Base-by-base conservation (phyloP, 257 asterid genomes). In the Nicotiana obtusifolia region DNA sequence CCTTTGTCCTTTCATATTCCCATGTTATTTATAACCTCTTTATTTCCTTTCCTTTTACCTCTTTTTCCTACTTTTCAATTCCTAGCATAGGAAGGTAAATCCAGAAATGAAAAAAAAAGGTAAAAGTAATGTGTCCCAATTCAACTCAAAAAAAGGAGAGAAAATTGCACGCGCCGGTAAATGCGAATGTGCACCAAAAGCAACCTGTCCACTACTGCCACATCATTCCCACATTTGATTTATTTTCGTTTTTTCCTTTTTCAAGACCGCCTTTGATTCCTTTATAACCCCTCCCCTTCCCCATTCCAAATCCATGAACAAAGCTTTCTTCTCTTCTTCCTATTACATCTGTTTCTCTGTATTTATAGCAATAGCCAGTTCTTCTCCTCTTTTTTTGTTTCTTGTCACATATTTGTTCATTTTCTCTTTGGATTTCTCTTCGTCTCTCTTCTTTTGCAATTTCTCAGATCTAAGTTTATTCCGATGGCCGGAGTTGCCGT, bases 401-500 rank as follows among this genome's bases (percentile, higher is more conserved):
- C n/a, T n/a, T 24, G 1, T 64, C 57, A 24, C 16, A 6, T 1
- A n/a, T 4, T 56, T 78, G 5, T 24, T 44, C 28, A n/a, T 41
- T 44, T 1, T 16, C 14, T 78, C 30, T 33, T 37, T 66, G 19
- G 7, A 13, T 80, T 37, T 81, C 22, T 68, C 7, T 76, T 7
- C 52, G 10, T 30, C 11, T 24, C 44, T 20, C 5, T 5, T n/a
- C 7, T 30, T 19, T 13, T 14, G 6, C 79, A 41, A 19, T n/a
- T 28, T 68, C 41, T 67, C 76, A 14, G 76, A 67, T 67, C 76
- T 10, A 26, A 4, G 60, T 41, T 24, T 24, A 22, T 76, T 49
- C 26, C 59, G 1, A 87, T 87, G 90, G 88, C 85, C 52, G 85
- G 78, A 5, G 87, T 87, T 9, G 88, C 76, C 22, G 84, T 87